phyloP scores from a whole-genome alignment of 176 grass and related monocot species.

The Aegilops sharonensis region DNA sequence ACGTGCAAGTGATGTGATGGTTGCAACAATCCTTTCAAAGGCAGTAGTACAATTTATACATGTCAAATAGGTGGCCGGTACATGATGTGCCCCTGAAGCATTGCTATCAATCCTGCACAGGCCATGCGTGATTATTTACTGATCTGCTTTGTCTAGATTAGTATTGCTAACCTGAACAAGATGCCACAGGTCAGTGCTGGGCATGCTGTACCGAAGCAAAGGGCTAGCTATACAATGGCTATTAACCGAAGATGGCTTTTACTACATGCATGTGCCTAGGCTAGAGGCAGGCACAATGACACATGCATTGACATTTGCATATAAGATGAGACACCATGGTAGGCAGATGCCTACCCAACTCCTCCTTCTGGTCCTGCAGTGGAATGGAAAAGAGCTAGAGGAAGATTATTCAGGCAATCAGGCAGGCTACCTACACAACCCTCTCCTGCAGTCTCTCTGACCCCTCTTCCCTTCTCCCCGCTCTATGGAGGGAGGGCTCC shows the following conservation, averaged over 20 bases:
- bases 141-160: not conserved
- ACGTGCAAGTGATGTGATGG: conserved; percentile 32
- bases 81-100: conserved; percentile 2
- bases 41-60: not conserved
- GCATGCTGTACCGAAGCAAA: not conserved
- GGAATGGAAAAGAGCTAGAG: conserved; percentile 11
- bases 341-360: conserved; percentile 32
- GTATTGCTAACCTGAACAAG: not conserved
- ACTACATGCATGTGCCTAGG: conserved; percentile 19
- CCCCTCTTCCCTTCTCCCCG: not conserved
- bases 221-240: not conserved
- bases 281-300: not conserved
- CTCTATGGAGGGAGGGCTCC: conserved; percentile 11
- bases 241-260: conserved; percentile 7
- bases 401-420: not conserved
- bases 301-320: conserved; percentile 28
- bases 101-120: not conserved
- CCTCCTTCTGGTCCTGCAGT: conserved; percentile 36
- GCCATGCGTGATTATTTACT: not conserved
- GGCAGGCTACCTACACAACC: not conserved
- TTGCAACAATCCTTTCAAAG: conserved; percentile 2
- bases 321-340: conserved; percentile 33
- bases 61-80: not conserved
- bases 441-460: not conserved
- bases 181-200: not conserved